A percentile compares a stretch with the other conserved stretches of the same genome.
phyloP scores from a whole-genome alignment of 2,329 filamentous ascomycete species.

The Hypoxylon sp. region DNA sequence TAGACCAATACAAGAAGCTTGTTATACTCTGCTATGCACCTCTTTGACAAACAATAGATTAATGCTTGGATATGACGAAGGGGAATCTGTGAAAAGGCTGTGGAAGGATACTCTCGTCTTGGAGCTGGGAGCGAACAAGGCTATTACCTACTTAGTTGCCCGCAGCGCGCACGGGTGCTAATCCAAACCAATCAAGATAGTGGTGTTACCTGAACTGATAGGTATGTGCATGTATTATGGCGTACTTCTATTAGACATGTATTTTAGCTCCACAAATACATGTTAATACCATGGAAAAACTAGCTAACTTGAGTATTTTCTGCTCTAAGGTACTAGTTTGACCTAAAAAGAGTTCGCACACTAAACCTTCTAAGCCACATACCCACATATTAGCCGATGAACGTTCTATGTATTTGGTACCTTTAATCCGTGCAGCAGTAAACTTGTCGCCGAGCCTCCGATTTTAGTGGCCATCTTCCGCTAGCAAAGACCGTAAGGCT shows the following conservation, averaged over 20 bases:
- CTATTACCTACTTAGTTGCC: conserved; percentile 27
- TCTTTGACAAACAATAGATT: too few species aligned
- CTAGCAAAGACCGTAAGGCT: conserved; percentile 4
- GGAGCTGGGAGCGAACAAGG: conserved; percentile 33
- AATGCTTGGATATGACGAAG: conserved; percentile 17
- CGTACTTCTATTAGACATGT: conserved; percentile 3
- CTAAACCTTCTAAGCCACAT: conserved; percentile 5
- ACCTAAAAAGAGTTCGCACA: too few species aligned
- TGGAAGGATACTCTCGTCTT: conserved; percentile 28
- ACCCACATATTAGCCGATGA: conserved; percentile 3
- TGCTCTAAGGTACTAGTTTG: too few species aligned
- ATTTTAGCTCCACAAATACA: background rate
- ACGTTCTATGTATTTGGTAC: background rate
- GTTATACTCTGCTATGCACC: background rate
- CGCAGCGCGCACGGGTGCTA: conserved; percentile 28
- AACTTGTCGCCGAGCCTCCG: conserved; percentile 12
- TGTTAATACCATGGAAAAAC: too few species aligned
- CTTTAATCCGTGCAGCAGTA: too few species aligned
- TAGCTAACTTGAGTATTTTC: too few species aligned
- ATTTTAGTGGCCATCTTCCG: conserved; percentile 8
- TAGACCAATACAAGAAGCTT: background rate
- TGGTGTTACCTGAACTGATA: conserved; percentile 19
- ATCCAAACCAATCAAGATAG: conserved; percentile 33
- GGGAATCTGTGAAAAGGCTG: conserved; percentile 9
- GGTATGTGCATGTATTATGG: too few species aligned